Conservation (phyloP, 345 rosid species). For the Triadica sebifera region DNA sequence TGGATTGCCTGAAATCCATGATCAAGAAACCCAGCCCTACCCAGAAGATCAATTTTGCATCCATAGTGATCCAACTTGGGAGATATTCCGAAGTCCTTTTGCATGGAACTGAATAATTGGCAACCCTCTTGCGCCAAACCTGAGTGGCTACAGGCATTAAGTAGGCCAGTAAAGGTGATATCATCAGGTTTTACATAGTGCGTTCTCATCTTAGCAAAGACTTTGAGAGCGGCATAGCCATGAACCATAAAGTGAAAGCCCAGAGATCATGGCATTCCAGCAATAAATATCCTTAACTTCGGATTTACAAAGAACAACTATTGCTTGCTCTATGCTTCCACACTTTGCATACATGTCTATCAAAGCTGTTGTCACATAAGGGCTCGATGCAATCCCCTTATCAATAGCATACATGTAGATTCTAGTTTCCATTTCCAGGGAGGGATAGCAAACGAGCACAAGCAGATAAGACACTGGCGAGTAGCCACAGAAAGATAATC, state of each 20-base stretch:
- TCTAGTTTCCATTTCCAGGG: slow-evolving; percentile 14
- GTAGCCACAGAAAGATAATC: slow-evolving; percentile 20
- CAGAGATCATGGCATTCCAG: slow-evolving; percentile 31
- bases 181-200: slow-evolving; percentile 16
- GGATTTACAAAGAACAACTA: slow-evolving; percentile 18
- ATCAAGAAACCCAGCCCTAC: slow-evolving; percentile 18
- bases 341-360: slow-evolving; percentile 36
- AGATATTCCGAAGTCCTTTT: slow-evolving; percentile 21
- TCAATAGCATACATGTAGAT: slow-evolving; percentile 14
- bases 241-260: slow-evolving; percentile 24
- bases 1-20: slow-evolving; percentile 14
- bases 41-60: slow-evolving; percentile 30
- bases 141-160: slow-evolving; percentile 32
- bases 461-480: slow-evolving; percentile 24
- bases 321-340: slow-evolving; percentile 22
- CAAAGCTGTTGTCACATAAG: slow-evolving; percentile 22
- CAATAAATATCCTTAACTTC: slow-evolving; percentile 26
- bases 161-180: slow-evolving; percentile 25
- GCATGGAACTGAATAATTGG: slow-evolving; percentile 19
- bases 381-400: slow-evolving; percentile 15
- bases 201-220: slow-evolving; percentile 15
- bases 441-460: slow-evolving; percentile 27
- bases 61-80: slow-evolving; percentile 33
- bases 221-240: slow-evolving; percentile 25
- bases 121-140: slow-evolving; percentile 33